These are phyloP conservation scores for Exophiala sp. DNA, from an alignment of 2,329 filamentous ascomycete species.

Conservation along the genomic window DNA sequence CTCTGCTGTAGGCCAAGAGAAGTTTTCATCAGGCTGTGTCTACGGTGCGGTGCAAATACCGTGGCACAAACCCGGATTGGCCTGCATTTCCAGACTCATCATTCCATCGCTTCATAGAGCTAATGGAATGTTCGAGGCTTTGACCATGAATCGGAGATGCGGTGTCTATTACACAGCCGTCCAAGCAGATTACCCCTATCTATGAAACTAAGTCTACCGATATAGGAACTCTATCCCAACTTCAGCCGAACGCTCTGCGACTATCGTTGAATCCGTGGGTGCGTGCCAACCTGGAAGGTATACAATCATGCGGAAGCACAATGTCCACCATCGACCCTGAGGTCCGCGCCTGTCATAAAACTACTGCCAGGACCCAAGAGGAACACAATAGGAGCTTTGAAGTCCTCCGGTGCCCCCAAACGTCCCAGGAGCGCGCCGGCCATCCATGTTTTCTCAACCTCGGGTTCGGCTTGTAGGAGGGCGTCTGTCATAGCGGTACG, in stretches of 20 bases:
- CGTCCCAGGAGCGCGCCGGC: slow-evolving; percentile 44
- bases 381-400: slow-evolving; percentile 11
- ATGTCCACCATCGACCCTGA: slow-evolving; percentile 44
- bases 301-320: background rate
- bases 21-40: too few relatives aligned
- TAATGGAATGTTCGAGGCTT: too few relatives aligned
- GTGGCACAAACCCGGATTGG: too few relatives aligned
- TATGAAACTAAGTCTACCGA: too few relatives aligned
- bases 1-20: too few relatives aligned
- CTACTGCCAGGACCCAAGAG: slow-evolving; percentile 32
- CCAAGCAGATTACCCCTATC: too few relatives aligned
- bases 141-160: too few relatives aligned
- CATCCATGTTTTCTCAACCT: slow-evolving; percentile 52
- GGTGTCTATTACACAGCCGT: too few relatives aligned
- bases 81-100: too few relatives aligned
- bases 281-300: too few relatives aligned
- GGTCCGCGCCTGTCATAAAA: slow-evolving; percentile 51
- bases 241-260: background rate
- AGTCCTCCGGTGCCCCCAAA: slow-evolving; percentile 19
- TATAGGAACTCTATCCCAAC: background rate
- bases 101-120: too few relatives aligned
- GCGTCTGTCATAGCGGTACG: slow-evolving; percentile 43
- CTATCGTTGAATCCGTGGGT: background rate
- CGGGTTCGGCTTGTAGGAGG: slow-evolving; percentile 31
- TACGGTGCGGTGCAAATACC: too few relatives aligned